A percentile compares a stretch with the other conserved stretches of the same genome.
These are phyloP conservation scores for Hemileia vastatrix DNA, from an alignment of 1,284 basidiomycete genomes.

Conservation along the genomic window DNA sequence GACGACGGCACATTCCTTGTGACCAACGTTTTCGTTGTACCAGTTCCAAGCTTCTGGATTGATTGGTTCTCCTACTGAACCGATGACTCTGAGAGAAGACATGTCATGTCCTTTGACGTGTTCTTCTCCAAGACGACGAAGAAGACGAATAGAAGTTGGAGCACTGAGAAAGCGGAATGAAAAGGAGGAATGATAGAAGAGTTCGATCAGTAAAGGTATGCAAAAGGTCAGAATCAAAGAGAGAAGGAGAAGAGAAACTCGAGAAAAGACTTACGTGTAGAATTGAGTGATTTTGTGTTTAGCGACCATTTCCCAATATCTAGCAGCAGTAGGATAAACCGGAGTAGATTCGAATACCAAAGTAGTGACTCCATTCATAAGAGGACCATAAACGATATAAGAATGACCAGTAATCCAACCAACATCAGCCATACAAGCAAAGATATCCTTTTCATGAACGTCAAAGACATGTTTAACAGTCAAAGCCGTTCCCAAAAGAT, in stretches of 20 bases:
- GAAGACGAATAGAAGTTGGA: constrained; percentile 73
- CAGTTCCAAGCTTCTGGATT: constrained; percentile 99
- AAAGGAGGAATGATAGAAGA: not conserved
- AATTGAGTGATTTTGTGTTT: constrained; percentile 73
- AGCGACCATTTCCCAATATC: constrained; percentile 94
- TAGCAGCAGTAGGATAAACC: constrained; percentile 85
- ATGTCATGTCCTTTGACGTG: constrained; percentile 79
- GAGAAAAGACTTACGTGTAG: constrained; percentile 1
- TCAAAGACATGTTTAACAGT: constrained; percentile 82
- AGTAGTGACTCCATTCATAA: constrained; percentile 74
- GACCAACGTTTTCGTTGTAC: constrained; percentile 92
- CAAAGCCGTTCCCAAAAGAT: constrained; percentile 47
- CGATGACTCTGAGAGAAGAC: constrained; percentile 71
- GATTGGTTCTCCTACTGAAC: constrained; percentile 93
- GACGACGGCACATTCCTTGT: constrained; percentile 82
- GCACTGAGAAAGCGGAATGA: constrained; percentile 73
- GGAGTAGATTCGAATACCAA: constrained; percentile 95
- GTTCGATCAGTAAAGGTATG: no score
- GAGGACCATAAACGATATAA: constrained; percentile 93
- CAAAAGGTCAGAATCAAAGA: no score
- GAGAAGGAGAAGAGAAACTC: not conserved
- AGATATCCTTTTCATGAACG: constrained; percentile 58
- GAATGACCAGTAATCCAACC: constrained; percentile 99
- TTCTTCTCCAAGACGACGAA: constrained; percentile 77
- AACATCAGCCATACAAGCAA: constrained; percentile 97